A percentile compares a stretch with the other conserved stretches of the same genome.
phyloP scores from a whole-genome alignment of 73 alveolate genomes.

The Stentor coeruleus region DNA sequence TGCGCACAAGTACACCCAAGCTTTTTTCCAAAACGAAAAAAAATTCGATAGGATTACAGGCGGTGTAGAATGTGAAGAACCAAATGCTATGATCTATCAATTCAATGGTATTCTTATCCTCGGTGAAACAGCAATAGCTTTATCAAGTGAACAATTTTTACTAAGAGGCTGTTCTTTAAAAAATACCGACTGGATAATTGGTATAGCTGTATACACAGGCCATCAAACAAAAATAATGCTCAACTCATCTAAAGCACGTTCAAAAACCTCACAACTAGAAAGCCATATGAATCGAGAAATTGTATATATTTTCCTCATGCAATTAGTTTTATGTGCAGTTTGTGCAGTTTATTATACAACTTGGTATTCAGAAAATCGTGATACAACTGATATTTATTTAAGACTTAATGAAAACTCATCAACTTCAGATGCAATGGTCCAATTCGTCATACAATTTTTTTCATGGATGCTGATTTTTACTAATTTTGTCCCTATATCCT shows the following conservation, averaged over 20 bases:
- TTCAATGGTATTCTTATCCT: constrained; percentile 52
- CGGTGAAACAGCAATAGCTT: background rate
- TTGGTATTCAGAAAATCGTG: constrained; percentile 43
- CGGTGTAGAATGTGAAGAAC: constrained; percentile 49
- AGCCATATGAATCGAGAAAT: constrained; percentile 43
- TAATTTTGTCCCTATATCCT: constrained; percentile 94
- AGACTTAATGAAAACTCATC: background rate
- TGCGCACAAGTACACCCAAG: constrained; percentile 20
- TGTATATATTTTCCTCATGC: constrained; percentile 54
- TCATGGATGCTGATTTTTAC: constrained; percentile 18
- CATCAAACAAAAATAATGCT: constrained; percentile 73
- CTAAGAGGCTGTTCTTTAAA: constrained; percentile 80
- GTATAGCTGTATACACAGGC: constrained; percentile 80
- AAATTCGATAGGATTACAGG: constrained; percentile 7
- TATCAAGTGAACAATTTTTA: background rate
- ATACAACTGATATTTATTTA: constrained; percentile 22
- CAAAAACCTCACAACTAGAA: constrained; percentile 69
- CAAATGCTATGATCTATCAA: constrained; percentile 63
- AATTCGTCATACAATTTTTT: background rate
- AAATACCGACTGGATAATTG: constrained; percentile 92
- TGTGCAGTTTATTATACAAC: constrained; percentile 51
- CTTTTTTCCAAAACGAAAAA: background rate
- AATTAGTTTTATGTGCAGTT: constrained; percentile 44
- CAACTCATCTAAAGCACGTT: constrained; percentile 61
- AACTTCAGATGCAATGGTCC: background rate